Evolutionary conservation across 2,329 filamentous ascomycete species (phyloP), one percentile per base, ranked within the genome.

Genomic region (Ophiocordyceps camponoti-saundersi): DNA sequence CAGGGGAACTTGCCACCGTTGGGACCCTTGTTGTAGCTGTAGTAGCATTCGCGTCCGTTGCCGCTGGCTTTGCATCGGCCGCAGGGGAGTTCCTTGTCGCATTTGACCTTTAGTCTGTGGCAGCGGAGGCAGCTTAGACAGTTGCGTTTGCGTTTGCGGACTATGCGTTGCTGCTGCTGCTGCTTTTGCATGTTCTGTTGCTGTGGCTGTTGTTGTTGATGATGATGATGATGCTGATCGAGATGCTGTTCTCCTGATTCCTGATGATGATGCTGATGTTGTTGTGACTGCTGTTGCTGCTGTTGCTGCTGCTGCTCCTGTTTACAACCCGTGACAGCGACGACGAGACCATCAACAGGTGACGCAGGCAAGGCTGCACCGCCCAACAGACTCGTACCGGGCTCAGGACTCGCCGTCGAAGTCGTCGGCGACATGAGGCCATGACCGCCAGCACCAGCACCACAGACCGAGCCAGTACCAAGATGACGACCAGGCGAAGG

Each of bases 41-140:
- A 64, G 48, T 62, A 63, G 48, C 61, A 64, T 32, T 61, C 59
- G 12, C 59, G 50, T 12, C 56, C 59, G 43, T 63, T 61, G 21
- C 61, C 60, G 32, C 59, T 63, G 8, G 54, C 51, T 46, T 58
- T 59, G 52, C 61, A 64, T 2, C 61, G 57, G 2, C 57, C 58
- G 42, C 61, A 64, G 3, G 61, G 61, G 43, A 63, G 51, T 48
- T 61, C 58, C 51, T 63, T 64, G 52, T 64, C 61, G 46, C 61
- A 64, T 47, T 63, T 64, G 43, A 64, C 61, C 46, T 64, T 64
- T 48, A 63, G 59, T 15, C 60, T 57, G 46, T 63, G 61, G 46
- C 61, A 64, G 30, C 61, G 56, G 26, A 60, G 47, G 26, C 61
- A 64, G 49, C 61, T 63, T 12, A 63, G 53, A 47, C 61, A 62